Base-by-base conservation (phyloP, 2,329 filamentous ascomycete genomes). In the Beauveria brongniartii region DNA sequence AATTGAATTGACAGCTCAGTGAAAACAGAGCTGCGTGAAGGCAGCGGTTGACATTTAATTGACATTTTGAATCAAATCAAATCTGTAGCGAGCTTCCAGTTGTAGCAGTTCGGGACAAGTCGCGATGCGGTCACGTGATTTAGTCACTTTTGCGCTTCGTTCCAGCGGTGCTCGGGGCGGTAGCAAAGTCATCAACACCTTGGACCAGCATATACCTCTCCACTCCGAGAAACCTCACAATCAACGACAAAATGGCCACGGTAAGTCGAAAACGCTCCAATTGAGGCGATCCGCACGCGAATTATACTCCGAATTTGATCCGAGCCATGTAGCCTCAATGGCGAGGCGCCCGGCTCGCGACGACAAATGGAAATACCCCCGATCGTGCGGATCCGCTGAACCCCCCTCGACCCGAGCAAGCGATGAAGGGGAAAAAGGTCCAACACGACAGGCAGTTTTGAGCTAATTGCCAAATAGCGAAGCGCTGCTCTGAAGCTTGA, bases 401-500 rank as follows among this genome's bases (percentile, higher is more conserved):
- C 5, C 48, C 3, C 50, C 58, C 48, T 51, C 50, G 50, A 60
- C 64, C 48, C 40, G 48, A 53, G 47, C 22, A 41, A 30, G 43
- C 28, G 28, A 57, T 20, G 40, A 8, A 50, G 16, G 12, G 24
- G 30, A 14, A 7, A 56, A 37, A 34, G 20, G 9, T 12, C 24
- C 5, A 22, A 20, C n/a, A 22, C 30, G 20, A 54, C 14, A 6
- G 53, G 14, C 9, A n/a, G 12, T 24, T 6, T 26, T 16, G 10
- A 44, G 18, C 56, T 59, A 59, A 59, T 20, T 46, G 8, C 1
- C 5, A 8, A 66, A 77, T 77, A 97, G 93, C 90, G 92, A 85
- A 96, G 91, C 86, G 92, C 93, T 83, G 92, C 93, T 79, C 86
- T 95, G 80, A 99, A 97, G 87, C 86, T 99, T 84, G 94, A 99